Percentiles rank a stretch among this genome's conserved stretches.
phyloP scores from a whole-genome alignment of 2,329 filamentous ascomycete species.

The Pseudocercospora macadamiae region DNA sequence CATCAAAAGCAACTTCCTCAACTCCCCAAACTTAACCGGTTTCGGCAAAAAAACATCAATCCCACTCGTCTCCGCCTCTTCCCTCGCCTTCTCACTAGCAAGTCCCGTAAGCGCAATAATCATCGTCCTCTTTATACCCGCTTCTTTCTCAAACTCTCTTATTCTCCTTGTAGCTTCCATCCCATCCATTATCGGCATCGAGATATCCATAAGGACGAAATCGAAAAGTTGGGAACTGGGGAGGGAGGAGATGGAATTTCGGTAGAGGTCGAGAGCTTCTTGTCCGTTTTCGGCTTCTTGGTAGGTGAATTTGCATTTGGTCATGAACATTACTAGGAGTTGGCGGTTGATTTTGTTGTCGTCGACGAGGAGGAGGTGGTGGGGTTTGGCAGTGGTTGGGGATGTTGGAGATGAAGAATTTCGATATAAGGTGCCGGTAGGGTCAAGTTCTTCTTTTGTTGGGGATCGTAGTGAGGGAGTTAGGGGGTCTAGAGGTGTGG shows the following conservation, averaged over 20 bases:
- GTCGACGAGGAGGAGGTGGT: conserved; percentile 36
- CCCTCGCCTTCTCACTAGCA: conserved; percentile 32
- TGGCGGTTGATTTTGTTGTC: conserved; percentile 40
- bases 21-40: conserved; percentile 33
- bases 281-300: conserved; percentile 51
- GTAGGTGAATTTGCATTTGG: conserved; percentile 40
- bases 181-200: conserved; percentile 43
- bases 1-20: conserved; percentile 26
- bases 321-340: conserved; percentile 32
- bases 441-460: background rate
- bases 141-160: conserved; percentile 31
- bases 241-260: background rate
- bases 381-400: conserved; percentile 11
- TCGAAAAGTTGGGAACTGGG: conserved; percentile 15
- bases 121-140: conserved; percentile 16
- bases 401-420: too few relatives aligned
- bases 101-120: conserved; percentile 37
- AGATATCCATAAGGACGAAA: conserved; percentile 53
- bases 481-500: conserved; percentile 19
- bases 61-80: conserved; percentile 32
- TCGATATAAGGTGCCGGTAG: background rate
- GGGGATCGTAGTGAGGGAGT: conserved; percentile 22
- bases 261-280: conserved; percentile 45
- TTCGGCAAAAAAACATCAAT: conserved; percentile 39
- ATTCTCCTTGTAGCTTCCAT: conserved; percentile 36